These are phyloP conservation scores for Basipetospora chlamydospora DNA, from an alignment of 2,329 filamentous ascomycete species.

Conservation along the genomic window DNA sequence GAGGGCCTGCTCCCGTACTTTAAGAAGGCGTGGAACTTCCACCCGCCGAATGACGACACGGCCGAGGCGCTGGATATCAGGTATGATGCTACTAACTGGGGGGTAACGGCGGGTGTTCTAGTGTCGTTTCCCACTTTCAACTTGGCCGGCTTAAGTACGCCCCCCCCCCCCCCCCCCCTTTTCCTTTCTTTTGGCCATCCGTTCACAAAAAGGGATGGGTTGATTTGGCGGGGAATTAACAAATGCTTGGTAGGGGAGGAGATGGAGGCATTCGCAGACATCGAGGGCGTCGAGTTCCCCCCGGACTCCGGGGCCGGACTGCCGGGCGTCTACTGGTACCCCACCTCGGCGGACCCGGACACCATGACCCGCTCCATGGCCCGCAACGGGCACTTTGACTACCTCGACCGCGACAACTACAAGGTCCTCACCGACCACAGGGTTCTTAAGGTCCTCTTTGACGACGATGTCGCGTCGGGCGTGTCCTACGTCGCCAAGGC, in stretches of 20 bases:
- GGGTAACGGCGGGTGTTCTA: constrained; percentile 2
- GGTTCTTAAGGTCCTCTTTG: constrained; percentile 7
- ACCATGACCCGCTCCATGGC: constrained; percentile 15
- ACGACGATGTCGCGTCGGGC: constrained; percentile 1
- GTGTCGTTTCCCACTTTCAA: constrained; percentile 5
- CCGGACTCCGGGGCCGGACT: constrained; percentile 12
- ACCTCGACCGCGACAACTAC: constrained; percentile 8
- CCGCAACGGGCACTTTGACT: constrained; percentile 15
- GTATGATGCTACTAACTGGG: constrained; percentile 10
- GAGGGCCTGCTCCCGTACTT: constrained; percentile 14
- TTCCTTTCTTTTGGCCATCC: not conserved
- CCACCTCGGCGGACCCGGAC: constrained; percentile 15
- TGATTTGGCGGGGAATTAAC: not conserved
- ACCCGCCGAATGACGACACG: constrained; percentile 7
- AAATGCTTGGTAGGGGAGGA: too few species aligned
- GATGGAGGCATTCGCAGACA: constrained; percentile 11
- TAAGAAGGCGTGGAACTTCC: constrained; percentile 8
- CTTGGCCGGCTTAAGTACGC: constrained; percentile 2
- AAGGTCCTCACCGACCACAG: constrained; percentile 8
- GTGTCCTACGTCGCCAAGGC: constrained; percentile 5
- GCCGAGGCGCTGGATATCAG: constrained; percentile 10
- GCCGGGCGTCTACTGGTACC: constrained; percentile 16
- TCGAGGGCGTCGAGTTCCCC: constrained; percentile 13
- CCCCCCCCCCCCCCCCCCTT: not conserved
- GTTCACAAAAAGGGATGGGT: too few species aligned